Evolutionary conservation across 352 stramenopile species (phyloP).

Genomic region (Globisporangium yorkense): DNA sequence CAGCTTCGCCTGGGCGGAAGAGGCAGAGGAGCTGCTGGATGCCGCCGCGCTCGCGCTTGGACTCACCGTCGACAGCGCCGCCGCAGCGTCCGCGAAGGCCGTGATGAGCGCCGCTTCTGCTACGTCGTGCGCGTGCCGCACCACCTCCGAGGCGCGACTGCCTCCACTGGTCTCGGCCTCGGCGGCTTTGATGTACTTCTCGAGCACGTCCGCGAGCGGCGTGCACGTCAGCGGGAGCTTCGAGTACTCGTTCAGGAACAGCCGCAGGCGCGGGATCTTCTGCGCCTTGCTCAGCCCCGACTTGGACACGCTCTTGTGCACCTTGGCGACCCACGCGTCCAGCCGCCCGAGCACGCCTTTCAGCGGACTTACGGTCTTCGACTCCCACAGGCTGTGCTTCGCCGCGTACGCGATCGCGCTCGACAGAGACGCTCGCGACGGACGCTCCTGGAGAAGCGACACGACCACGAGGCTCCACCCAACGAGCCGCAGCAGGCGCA

Average conservation of each 20-base stretch:
- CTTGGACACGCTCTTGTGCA: constrained; percentile 76
- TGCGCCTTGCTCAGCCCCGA: constrained; percentile 41
- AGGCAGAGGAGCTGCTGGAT: not conserved
- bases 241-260: constrained; percentile 84
- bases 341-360: constrained; percentile 67
- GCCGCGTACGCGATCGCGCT: constrained; percentile 56
- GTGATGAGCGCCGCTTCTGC: constrained; percentile 20
- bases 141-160: constrained; percentile 14
- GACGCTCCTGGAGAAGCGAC: constrained; percentile 68
- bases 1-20: constrained; percentile 18
- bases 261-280: constrained; percentile 52
- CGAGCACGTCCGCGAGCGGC: constrained; percentile 22
- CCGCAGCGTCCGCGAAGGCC: constrained; percentile 30
- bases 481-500: constrained; percentile 56
- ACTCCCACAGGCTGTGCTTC: constrained; percentile 59
- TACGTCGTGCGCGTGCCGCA: constrained; percentile 23
- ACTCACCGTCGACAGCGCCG: constrained; percentile 9
- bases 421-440: constrained; percentile 54
- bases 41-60: not conserved
- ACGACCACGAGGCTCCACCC: constrained; percentile 74
- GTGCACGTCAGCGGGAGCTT: constrained; percentile 77
- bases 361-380: constrained; percentile 54
- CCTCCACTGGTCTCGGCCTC: constrained; percentile 16
- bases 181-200: constrained; percentile 25
- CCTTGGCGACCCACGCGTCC: constrained; percentile 75